Conservation (phyloP, 495 filamentous ascomycete species). For the Ascodesmis nigricans region DNA sequence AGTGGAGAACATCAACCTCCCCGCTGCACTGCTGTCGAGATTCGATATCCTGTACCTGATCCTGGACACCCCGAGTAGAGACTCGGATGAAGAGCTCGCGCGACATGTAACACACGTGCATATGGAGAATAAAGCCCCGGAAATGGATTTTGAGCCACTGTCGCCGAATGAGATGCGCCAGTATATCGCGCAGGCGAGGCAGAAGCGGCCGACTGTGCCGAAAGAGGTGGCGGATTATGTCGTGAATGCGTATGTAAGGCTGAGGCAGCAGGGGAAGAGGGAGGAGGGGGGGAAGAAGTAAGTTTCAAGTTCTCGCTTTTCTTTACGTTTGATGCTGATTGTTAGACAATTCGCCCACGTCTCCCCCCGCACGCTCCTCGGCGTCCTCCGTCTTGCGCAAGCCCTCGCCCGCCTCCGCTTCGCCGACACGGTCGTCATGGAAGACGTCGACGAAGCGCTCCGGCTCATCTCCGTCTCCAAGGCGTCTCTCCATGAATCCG, state of each 20-base stretch:
- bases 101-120: conserved; percentile 91
- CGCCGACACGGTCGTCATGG: conserved; percentile 54
- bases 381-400: conserved; percentile 79
- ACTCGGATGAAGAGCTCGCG: conserved; percentile 80
- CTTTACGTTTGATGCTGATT: conserved; percentile 1
- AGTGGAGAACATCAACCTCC: conserved; percentile 96
- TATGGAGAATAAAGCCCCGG: conserved; percentile 89
- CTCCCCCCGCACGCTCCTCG: conserved; percentile 77
- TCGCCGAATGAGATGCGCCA: conserved; percentile 78
- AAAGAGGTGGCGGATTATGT: conserved; percentile 78
- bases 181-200: conserved; percentile 81
- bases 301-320: neutral
- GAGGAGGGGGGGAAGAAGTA: conserved; percentile 63
- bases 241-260: conserved; percentile 80
- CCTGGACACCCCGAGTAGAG: conserved; percentile 72
- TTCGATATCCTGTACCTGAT: conserved; percentile 96
- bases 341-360: conserved; percentile 61
- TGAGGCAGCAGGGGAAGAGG: conserved; percentile 69
- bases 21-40: conserved; percentile 80
- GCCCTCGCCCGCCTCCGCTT: conserved; percentile 89
- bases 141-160: conserved; percentile 36
- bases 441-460: conserved; percentile 90
- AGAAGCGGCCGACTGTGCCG: conserved; percentile 66
- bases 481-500: conserved; percentile 50
- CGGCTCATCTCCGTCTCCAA: conserved; percentile 81